Evolutionary conservation across 192 early-diverging fungal genomes (phyloP).

Genomic region (Coemansia sp.): DNA sequence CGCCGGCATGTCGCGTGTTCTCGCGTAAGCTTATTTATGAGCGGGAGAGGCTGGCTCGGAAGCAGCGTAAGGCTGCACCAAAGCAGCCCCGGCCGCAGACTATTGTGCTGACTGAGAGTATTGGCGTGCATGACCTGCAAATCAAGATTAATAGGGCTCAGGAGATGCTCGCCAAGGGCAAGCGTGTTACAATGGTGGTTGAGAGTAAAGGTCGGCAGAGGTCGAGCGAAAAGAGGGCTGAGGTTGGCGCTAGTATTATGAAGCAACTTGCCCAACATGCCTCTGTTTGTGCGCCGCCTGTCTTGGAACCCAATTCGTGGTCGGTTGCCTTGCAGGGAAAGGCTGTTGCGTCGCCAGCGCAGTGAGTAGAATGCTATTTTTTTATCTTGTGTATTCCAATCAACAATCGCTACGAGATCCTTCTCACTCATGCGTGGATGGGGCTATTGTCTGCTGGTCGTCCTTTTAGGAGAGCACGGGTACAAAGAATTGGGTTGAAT

Average conservation of each 20-base stretch:
- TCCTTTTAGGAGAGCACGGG: neutral
- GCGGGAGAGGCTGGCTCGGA: constrained; percentile 29
- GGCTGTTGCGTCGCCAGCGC: neutral
- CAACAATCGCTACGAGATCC: neutral
- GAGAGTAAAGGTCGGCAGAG: constrained; percentile 15
- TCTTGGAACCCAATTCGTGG: constrained; percentile 21
- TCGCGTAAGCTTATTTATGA: constrained; percentile 45
- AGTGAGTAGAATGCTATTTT: neutral
- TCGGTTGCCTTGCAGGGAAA: constrained; percentile 35
- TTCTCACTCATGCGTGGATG: neutral
- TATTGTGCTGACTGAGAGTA: constrained; percentile 15
- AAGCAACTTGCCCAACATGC: neutral
- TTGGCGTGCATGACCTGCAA: constrained; percentile 32
- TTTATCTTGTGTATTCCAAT: too few relatives aligned
- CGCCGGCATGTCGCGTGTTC: constrained; percentile 43
- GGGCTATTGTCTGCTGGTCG: neutral
- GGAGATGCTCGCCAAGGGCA: constrained; percentile 27
- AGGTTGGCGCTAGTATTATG: constrained; percentile 16
- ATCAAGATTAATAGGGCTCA: constrained; percentile 25
- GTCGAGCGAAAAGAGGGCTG: neutral
- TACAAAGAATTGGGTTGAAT: neutral
- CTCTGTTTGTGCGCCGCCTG: constrained; percentile 14
- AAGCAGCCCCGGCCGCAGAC: constrained; percentile 26
- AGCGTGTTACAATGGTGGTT: constrained; percentile 26
- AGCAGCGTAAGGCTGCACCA: constrained; percentile 7